These are phyloP conservation scores for Annulohypoxylon nitens DNA, from an alignment of 495 filamentous ascomycete species.

Conservation along the genomic window DNA sequence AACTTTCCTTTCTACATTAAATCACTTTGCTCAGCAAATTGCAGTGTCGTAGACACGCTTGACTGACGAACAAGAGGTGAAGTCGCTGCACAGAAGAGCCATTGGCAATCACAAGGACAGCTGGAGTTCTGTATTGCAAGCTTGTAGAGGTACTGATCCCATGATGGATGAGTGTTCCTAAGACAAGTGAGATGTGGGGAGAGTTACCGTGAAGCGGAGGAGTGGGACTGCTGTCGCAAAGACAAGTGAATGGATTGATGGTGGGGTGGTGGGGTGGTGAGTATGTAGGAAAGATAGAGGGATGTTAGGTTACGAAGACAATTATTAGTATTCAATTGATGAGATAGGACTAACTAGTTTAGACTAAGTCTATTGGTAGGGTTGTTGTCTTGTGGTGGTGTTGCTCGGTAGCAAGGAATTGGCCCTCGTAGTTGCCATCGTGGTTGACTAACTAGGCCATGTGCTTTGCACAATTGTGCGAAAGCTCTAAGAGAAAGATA, in stretches of 20 bases:
- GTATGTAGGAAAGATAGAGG: background rate
- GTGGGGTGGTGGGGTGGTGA: background rate
- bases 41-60: constrained; percentile 39
- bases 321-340: constrained; percentile 4
- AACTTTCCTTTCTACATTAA: constrained; percentile 32
- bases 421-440: background rate
- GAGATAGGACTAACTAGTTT: background rate
- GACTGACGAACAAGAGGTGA: constrained; percentile 33
- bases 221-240: constrained; percentile 4
- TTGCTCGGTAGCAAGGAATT: background rate
- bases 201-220: background rate
- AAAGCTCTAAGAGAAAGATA: too few relatives aligned
- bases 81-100: constrained; percentile 45
- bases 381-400: background rate
- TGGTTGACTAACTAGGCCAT: background rate
- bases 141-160: constrained; percentile 11
- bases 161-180: background rate
- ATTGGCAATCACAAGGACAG: constrained; percentile 32
- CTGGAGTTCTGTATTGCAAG: constrained; percentile 37
- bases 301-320: constrained; percentile 4
- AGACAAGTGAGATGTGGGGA: constrained; percentile 3
- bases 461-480: too few relatives aligned
- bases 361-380: background rate
- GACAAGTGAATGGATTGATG: background rate
- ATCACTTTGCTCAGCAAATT: constrained; percentile 34